Evolutionary conservation across 1,139 yeast species (phyloP), one percentile per base, ranked within the genome.

Genomic region (Debaryomycetaceae sp.): DNA sequence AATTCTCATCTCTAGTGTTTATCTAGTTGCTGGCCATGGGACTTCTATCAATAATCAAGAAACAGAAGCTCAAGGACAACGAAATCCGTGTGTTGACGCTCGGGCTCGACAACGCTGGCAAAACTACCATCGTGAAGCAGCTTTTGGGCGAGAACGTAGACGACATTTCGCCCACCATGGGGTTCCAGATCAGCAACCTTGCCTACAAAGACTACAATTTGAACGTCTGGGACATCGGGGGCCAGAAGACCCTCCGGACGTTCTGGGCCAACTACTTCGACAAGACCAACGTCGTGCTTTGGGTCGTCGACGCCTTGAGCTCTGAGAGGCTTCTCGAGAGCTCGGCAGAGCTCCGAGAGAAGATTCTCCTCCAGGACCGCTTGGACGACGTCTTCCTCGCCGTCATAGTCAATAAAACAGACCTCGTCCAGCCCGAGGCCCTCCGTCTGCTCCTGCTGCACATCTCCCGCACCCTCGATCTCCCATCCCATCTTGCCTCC

Each of bases 201-300:
- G 45, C 51, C 3, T 58, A 65, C 49, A 49, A 59, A 3, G 63
- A 56, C 24, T 66, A 49, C 51, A 65, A 62, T 36, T 55, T 71
- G 41, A 81, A 81, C 47, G 60, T 83, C 36, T 85, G 91, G 97
- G 97, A 89, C 58, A 82, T 90, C 8, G 97, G 97, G 2, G 97
- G 97, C 0, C 97, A 90, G 60, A 70, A 77, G 11, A 77, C 87
- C 14, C 66, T 89, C 41, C 72, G 97, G 40, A 81, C 88, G 20
- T 89, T 89, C 61, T 89, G 97, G 97, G 81, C 87, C 47, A 90
- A 90, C 65, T 89, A 90, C 65, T 90, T 87, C 59, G 97, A 90
- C 51, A 81, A 81, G 53, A 87, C 96, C 6, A 93, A 91, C 56
- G 79, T 82, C 11, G 72, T 91, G 24, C 65, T 91, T n/a, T 91